A percentile compares a stretch with the other conserved stretches of the same genome.
These are phyloP conservation scores for Grifola frondosa DNA, from an alignment of 1,284 basidiomycete species.

Conservation along the genomic window DNA sequence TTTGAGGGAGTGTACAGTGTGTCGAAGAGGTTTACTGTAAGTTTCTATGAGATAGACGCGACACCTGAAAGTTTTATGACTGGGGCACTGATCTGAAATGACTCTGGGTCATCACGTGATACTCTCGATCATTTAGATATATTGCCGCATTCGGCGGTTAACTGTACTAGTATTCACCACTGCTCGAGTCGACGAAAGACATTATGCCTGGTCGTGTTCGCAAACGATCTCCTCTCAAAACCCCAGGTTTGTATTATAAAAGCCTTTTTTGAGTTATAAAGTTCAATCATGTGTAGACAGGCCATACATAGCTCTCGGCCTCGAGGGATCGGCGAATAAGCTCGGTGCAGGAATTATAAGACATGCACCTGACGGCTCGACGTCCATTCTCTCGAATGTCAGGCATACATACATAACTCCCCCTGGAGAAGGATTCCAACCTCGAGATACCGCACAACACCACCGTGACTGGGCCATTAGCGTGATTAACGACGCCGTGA, in stretches of 20 bases:
- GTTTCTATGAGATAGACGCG: too few relatives aligned
- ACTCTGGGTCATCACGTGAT: slow-evolving; percentile 15
- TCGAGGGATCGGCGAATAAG: slow-evolving; percentile 98
- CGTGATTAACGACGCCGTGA: slow-evolving; percentile 82
- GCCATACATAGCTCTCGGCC: slow-evolving; percentile 75
- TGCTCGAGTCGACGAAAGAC: too few relatives aligned
- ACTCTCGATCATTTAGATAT: background rate
- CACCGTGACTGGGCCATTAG: slow-evolving; percentile 91
- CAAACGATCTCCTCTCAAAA: slow-evolving; percentile 32
- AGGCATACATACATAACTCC: slow-evolving; percentile 99
- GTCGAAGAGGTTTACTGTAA: too few relatives aligned
- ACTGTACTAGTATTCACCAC: too few relatives aligned
- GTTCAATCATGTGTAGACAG: slow-evolving; percentile 42
- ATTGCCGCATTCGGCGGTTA: background rate
- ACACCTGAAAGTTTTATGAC: background rate
- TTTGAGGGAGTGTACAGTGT: too few relatives aligned
- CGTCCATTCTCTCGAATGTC: slow-evolving; percentile 77
- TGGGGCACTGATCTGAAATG: slow-evolving; percentile 10
- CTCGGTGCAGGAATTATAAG: slow-evolving; percentile 94
- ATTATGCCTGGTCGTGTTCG: slow-evolving; percentile 19
- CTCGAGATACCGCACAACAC: slow-evolving; percentile 92
- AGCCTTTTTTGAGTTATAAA: background rate
- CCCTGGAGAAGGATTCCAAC: slow-evolving; percentile 96
- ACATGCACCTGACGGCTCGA: slow-evolving; percentile 72
- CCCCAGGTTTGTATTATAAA: slow-evolving; percentile 19